phyloP scores from a whole-genome alignment of 2,329 filamentous ascomycete genomes.

The Calonectria naviculata region DNA sequence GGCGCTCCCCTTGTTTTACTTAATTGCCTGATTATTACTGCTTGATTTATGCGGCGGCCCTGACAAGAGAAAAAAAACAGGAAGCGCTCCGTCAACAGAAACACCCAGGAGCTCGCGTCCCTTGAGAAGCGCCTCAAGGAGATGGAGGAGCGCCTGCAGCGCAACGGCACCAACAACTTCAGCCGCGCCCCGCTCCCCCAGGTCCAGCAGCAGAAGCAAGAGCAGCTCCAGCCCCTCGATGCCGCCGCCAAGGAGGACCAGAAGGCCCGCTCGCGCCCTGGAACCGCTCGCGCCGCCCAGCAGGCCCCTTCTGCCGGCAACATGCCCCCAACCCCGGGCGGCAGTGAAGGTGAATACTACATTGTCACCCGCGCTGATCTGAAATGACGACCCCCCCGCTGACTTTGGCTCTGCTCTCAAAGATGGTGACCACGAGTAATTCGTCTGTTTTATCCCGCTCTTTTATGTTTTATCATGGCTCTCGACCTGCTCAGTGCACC shows the following conservation, averaged over 20 bases:
- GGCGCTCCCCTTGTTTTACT: background rate
- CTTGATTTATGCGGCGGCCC: background rate
- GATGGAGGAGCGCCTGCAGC: constrained; percentile 81
- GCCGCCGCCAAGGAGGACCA: constrained; percentile 39
- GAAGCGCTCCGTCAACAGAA: constrained; percentile 81
- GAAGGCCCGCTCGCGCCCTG: constrained; percentile 62
- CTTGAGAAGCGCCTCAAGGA: constrained; percentile 87
- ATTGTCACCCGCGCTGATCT: constrained; percentile 47
- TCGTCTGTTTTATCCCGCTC: background rate
- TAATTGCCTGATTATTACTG: background rate
- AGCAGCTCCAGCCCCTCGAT: constrained; percentile 31
- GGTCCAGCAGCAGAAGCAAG: constrained; percentile 34
- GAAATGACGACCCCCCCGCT: constrained; percentile 43
- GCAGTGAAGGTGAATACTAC: constrained; percentile 72
- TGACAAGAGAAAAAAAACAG: constrained; percentile 56
- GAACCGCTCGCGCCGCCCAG: constrained; percentile 63
- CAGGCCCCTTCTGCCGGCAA: constrained; percentile 64
- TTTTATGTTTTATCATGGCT: background rate
- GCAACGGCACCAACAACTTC: constrained; percentile 34
- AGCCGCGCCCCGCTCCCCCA: constrained; percentile 31
- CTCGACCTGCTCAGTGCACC: background rate
- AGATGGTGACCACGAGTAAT: constrained; percentile 53
- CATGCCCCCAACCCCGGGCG: constrained; percentile 70
- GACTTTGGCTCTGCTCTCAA: constrained; percentile 38
- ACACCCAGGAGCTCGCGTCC: constrained; percentile 83